Evolutionary conservation across 352 stramenopile genomes (phyloP), one percentile per base, ranked within the genome.

Genomic region (Phytophthora kernoviae): DNA sequence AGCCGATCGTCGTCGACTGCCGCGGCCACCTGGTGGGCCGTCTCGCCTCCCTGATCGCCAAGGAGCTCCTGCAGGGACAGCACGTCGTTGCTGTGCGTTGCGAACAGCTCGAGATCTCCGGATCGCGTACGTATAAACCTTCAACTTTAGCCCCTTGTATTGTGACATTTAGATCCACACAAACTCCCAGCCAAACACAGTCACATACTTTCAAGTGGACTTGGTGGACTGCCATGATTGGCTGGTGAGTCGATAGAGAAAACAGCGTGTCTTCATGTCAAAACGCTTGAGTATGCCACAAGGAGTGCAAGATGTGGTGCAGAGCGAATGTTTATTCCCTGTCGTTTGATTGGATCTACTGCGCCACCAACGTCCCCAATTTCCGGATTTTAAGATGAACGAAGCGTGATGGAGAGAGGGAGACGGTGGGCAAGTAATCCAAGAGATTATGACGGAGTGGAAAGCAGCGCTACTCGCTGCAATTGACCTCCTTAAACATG

Each of bases 21-120:
- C 96, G 97, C 70, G 97, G 97, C 77, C 98, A 99, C 88, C 81
- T 99, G 65, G 77, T 99, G 44, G 98, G 98, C 79, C 97, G 98
- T 72, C 87, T 99, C 33, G 96, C 95, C 48, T 99, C 94, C 80
- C 85, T 99, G 60, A 95, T 99, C 46, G 96, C 98, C 58, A 99
- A 99, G 96, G 96, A 99, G 84, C 89, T 99, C 43, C 89, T 99
- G 62, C 89, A 96, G 73, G 98, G 98, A 70, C 97, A 99, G 83
- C 97, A 98, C 68, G 90, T 99, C 61, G 96, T 99, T 26, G 93
- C 98, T 70, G 97, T 99, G 48, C 89, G 98, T 76, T 98, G 93
- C 78, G 98, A 99, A 79, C 90, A 99, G 75, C 94, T 99, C 66
- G 90, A 97, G 70, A 97, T 99, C 79, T 99, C 96, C 67, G 98